Conservation (phyloP, 352 stramenopile genomes). For the Pythium utonaiense region DNA sequence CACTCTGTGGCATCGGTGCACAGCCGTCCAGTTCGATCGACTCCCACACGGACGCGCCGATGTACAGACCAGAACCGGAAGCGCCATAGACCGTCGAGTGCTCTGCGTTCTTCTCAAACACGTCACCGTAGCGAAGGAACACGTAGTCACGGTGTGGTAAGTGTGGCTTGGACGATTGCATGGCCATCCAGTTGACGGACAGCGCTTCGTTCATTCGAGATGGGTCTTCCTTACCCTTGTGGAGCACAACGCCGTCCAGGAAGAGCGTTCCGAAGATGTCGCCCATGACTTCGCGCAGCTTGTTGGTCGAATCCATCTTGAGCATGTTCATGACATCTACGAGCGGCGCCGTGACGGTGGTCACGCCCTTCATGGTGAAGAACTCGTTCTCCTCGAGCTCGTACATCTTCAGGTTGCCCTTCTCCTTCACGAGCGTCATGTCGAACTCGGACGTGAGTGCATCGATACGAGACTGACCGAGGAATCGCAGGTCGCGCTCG, state of each 20-base stretch:
- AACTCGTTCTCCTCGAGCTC: conserved; percentile 81
- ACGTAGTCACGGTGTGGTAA: conserved; percentile 85
- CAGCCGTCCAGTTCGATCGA: conserved; percentile 80
- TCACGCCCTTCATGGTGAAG: conserved; percentile 83
- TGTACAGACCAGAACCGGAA: conserved; percentile 59
- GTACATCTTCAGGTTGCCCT: conserved; percentile 65
- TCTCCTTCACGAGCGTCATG: conserved; percentile 78
- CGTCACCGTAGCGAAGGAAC: conserved; percentile 77
- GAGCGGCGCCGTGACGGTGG: conserved; percentile 63
- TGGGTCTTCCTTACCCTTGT: conserved; percentile 50
- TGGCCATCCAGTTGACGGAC: conserved; percentile 78
- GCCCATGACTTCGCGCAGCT: conserved; percentile 73
- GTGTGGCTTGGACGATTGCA: conserved; percentile 79
- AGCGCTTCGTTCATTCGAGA: conserved; percentile 62
- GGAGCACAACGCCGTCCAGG: conserved; percentile 71
- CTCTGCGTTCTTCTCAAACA: conserved; percentile 71
- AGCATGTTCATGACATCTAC: conserved; percentile 81
- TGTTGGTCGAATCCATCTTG: conserved; percentile 61
- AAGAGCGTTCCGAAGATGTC: conserved; percentile 84
- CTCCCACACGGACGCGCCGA: conserved; percentile 81
- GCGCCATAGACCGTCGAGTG: conserved; percentile 53
- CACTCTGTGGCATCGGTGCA: conserved; percentile 58
- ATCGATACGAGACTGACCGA: conserved; percentile 78
- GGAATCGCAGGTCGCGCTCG: conserved; percentile 79
- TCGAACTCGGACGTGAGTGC: conserved; percentile 76